These are phyloP conservation scores for Penicillium rolfsii DNA, from an alignment of 2,329 filamentous ascomycete species.

Conservation along the genomic window DNA sequence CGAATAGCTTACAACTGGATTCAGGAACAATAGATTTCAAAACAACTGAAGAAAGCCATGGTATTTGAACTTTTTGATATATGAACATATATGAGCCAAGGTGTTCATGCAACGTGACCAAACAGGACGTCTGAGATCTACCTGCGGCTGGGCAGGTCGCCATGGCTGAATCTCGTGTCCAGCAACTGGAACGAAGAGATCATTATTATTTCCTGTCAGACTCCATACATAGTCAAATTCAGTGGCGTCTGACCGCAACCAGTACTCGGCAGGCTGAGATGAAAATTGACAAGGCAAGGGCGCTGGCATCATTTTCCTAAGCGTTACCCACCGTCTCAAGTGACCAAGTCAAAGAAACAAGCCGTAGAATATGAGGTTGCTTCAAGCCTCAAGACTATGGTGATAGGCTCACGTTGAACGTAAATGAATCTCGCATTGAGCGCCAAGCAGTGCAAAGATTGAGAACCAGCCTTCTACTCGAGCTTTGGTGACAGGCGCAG, in stretches of 20 bases:
- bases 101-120: conserved; percentile 9
- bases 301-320: conserved; percentile 13
- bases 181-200: conserved; percentile 15
- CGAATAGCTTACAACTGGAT: neutral
- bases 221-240: conserved; percentile 4
- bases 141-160: neutral
- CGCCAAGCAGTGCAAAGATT: conserved; percentile 6
- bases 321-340: conserved; percentile 9
- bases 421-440: conserved; percentile 15
- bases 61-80: neutral
- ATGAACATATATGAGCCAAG: neutral
- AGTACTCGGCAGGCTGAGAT: conserved; percentile 7
- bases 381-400: conserved; percentile 6
- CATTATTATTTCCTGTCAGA: conserved; percentile 3
- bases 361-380: neutral
- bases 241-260: conserved; percentile 12
- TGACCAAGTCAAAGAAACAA: conserved; percentile 10
- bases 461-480: neutral
- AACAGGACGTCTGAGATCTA: neutral
- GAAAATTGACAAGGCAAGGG: conserved; percentile 5
- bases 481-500: conserved; percentile 11
- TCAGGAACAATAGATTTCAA: neutral
- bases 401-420: conserved; percentile 11
- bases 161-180: conserved; percentile 10
- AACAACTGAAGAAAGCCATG: neutral